Conservation (phyloP, 371 early-diverging fungal genomes). For the Rhizopus stolonifer region DNA sequence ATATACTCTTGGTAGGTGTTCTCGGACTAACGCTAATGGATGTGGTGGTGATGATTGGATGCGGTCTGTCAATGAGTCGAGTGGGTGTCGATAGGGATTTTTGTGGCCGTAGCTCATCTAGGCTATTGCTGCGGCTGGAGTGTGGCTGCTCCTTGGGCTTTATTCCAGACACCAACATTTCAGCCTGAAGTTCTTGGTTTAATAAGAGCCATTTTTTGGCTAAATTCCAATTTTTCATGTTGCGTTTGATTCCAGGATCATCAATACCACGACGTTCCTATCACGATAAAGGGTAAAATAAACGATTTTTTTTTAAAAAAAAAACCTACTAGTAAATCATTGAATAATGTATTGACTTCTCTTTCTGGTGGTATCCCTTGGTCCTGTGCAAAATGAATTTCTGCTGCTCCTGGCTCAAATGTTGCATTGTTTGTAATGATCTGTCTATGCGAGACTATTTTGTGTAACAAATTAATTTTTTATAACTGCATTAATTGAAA, state of each 20-base stretch:
- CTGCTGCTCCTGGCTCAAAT: constrained; percentile 26
- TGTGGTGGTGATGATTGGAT: neutral
- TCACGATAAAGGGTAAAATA: neutral
- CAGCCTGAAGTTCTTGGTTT: constrained; percentile 48
- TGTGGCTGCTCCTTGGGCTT: constrained; percentile 5
- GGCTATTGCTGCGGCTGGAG: neutral
- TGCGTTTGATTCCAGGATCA: constrained; percentile 27
- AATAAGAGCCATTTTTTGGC: constrained; percentile 55
- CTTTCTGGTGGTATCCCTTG: constrained; percentile 28
- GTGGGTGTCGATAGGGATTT: constrained; percentile 21
- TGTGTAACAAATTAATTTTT: constrained; percentile 2
- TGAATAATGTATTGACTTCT: constrained; percentile 32
- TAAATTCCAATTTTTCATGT: constrained; percentile 36
- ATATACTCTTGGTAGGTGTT: constrained; percentile 4
- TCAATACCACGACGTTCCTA: constrained; percentile 48
- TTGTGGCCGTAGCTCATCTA: constrained; percentile 5
- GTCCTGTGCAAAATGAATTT: constrained; percentile 21
- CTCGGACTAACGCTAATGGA: neutral
- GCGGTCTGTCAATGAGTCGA: neutral
- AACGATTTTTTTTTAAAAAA: neutral
- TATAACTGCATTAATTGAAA: neutral
- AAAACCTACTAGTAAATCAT: constrained; percentile 38
- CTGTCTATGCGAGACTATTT: neutral
- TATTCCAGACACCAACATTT: constrained; percentile 26
- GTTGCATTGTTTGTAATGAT: constrained; percentile 18